Percentiles rank a stretch among this genome's conserved stretches.
Evolutionary conservation across 192 early-diverging fungal genomes (phyloP).

Genomic region (Umbelopsis sp.): DNA sequence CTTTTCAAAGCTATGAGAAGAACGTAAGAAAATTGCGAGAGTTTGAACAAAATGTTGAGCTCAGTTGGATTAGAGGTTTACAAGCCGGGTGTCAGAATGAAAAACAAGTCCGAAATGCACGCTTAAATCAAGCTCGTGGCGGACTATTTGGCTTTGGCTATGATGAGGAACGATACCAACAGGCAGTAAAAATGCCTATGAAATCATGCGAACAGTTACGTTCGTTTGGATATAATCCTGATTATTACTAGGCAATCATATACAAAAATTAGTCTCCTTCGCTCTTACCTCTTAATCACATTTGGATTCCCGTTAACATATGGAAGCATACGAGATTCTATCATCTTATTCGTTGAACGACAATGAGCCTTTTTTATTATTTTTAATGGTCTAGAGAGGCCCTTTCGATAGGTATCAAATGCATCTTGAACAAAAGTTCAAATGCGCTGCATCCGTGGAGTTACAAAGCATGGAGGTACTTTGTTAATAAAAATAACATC

Average conservation of each 20-base stretch:
- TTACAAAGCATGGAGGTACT: too few species aligned
- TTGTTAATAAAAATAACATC: too few species aligned
- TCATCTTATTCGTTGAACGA: conserved; percentile 17
- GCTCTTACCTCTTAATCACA: neutral
- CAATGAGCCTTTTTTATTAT: neutral
- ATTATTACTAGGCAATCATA: conserved; percentile 16
- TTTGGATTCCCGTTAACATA: neutral
- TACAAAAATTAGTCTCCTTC: conserved; percentile 9
- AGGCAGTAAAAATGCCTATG: conserved; percentile 65
- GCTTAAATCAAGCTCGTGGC: conserved; percentile 63
- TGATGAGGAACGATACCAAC: conserved; percentile 64
- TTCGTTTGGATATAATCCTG: conserved; percentile 39
- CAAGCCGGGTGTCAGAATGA: conserved; percentile 69
- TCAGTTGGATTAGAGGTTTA: conserved; percentile 65
- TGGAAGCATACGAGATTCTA: neutral
- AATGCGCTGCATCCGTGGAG: too few species aligned
- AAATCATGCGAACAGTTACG: conserved; percentile 76
- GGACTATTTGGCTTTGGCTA: conserved; percentile 62
- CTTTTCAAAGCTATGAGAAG: conserved; percentile 40
- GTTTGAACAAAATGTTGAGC: conserved; percentile 78
- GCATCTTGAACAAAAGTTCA: too few species aligned
- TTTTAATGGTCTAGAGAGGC: too few species aligned
- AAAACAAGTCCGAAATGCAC: conserved; percentile 54
- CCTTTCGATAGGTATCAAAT: too few species aligned
- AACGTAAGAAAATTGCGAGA: conserved; percentile 54